A percentile compares a stretch with the other conserved stretches of the same genome.
phyloP scores from a whole-genome alignment of 768 basidiomycete genomes.

The Tricholoma hemisulphureum region DNA sequence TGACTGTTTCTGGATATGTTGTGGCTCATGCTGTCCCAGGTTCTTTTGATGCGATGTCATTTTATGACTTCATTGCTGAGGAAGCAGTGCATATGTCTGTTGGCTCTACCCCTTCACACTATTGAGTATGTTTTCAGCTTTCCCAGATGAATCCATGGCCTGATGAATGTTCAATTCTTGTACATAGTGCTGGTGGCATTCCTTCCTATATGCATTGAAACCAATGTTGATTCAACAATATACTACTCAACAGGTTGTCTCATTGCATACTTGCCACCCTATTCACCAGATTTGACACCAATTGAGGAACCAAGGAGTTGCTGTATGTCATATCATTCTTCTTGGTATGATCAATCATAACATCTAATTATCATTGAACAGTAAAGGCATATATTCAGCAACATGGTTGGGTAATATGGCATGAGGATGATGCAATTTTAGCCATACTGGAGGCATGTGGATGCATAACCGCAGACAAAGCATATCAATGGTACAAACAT shows the following conservation, averaged over 20 bases:
- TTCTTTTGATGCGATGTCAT: slow-evolving; percentile 30
- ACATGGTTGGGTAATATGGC: slow-evolving; percentile 4
- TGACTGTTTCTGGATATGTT: slow-evolving; percentile 35
- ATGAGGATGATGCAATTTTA: slow-evolving; percentile 4
- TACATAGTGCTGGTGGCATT: slow-evolving; percentile 22
- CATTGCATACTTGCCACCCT: slow-evolving; percentile 29
- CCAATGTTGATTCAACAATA: neutral
- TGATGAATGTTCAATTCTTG: slow-evolving; percentile 18
- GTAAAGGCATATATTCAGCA: slow-evolving; percentile 2
- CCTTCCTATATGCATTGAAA: no score
- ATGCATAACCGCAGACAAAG: slow-evolving; percentile 20
- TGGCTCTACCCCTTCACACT: no score
- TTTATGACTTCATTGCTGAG: slow-evolving; percentile 36
- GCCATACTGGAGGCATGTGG: slow-evolving; percentile 16
- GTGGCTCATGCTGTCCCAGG: slow-evolving; percentile 30
- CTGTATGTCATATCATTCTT: slow-evolving; percentile 4
- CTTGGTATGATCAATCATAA: slow-evolving; percentile 8
- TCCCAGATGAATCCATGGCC: slow-evolving; percentile 28
- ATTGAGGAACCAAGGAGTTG: slow-evolving; percentile 33
- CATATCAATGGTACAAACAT: slow-evolving; percentile 19
- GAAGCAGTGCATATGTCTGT: slow-evolving; percentile 31
- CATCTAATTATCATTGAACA: neutral
- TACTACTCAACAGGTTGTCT: slow-evolving; percentile 7
- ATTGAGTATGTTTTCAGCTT: slow-evolving; percentile 9
- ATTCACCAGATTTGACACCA: slow-evolving; percentile 36